A percentile compares a stretch with the other conserved stretches of the same genome.
Evolutionary conservation across 2,329 filamentous ascomycete species (phyloP).

Genomic region (Cladosporium austrohemisphaericum): DNA sequence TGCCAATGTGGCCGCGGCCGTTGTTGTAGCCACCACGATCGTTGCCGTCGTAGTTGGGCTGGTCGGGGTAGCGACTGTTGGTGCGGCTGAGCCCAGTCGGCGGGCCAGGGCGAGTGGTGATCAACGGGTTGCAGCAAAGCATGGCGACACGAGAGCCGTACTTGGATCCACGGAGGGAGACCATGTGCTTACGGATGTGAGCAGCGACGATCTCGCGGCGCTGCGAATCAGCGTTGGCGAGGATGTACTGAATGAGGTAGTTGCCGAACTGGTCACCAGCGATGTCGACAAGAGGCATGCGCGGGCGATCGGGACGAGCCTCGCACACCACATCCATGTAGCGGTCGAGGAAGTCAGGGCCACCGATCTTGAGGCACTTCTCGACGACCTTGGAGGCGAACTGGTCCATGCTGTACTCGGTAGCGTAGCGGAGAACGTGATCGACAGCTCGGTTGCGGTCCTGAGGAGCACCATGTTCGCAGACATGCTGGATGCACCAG

Average conservation of each 20-base stretch:
- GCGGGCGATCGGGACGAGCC: slow-evolving; percentile 81
- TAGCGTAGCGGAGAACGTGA: slow-evolving; percentile 87
- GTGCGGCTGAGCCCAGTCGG: slow-evolving; percentile 55
- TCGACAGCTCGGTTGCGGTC: slow-evolving; percentile 93
- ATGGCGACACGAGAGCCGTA: slow-evolving; percentile 98
- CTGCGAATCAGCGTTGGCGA: slow-evolving; percentile 80
- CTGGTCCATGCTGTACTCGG: slow-evolving; percentile 98
- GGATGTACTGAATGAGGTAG: slow-evolving; percentile 95
- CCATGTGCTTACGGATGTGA: slow-evolving; percentile 98
- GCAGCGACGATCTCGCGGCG: slow-evolving; percentile 90
- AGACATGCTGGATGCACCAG: slow-evolving; percentile 99
- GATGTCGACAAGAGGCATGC: slow-evolving; percentile 96
- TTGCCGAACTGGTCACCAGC: slow-evolving; percentile 98
- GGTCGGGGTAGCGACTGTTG: slow-evolving; percentile 20
- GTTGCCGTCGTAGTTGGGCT: slow-evolving; percentile 11
- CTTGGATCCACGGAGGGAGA: slow-evolving; percentile 94
- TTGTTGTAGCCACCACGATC: slow-evolving; percentile 18
- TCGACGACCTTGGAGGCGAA: slow-evolving; percentile 99
- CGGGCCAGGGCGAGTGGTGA: slow-evolving; percentile 83
- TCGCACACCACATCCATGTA: slow-evolving; percentile 95
- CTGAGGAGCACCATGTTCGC: slow-evolving; percentile 86
- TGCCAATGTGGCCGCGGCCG: slow-evolving; percentile 14
- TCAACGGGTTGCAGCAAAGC: slow-evolving; percentile 94
- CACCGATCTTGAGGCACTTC: slow-evolving; percentile 97
- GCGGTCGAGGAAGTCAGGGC: slow-evolving; percentile 80